Base-by-base conservation (phyloP, 805 yeast species). In the Kazachstania viticola region DNA sequence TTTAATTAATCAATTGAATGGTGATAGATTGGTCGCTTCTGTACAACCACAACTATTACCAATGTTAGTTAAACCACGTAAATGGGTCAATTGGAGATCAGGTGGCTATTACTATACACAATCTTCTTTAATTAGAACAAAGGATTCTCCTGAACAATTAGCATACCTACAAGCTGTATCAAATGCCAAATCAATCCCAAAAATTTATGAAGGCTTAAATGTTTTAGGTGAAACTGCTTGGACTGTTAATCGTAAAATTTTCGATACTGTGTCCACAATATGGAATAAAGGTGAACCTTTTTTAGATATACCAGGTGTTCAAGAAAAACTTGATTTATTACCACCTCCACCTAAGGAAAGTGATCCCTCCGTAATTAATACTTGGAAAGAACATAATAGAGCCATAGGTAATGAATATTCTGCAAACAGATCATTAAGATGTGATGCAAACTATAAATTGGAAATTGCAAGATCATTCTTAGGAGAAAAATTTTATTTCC, bases 401-500 rank as follows among this genome's bases (percentile, higher is more conserved):
- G 65, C 62, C 23, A 45, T 71, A 7, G 65, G 75, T 14, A 71
- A 74, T 40, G 76, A 72, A 27, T 75, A 75, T 38, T 71, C 80
- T 9, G 64, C 78, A 15, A 65, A 69, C 39, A 74, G 91, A 55
- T 87, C 97, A 0, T 80, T 78, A 52, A 73, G 98, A 55, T 91
- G 98, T 61, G 96, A 87, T 56, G 67, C 82, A 40, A 88, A 91
- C 54, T 91, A 91, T 56, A 91, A 84, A 54, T 60, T 91, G 32
- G 98, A 91, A 56, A 84, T 91, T 50, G 97, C 98, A 1, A 69
- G 97, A 41, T 95, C 95, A 0, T 84, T 79, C 56, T 58, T 79
- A 17, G 93, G 93, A 16, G 91, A 80, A 52, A 67, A 68, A 44
- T 69, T 80, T 45, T 79, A 69, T 49, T 80, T 80, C 61, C 91